These are phyloP conservation scores for Saccharomycopsis oosterbeekiorum DNA, from an alignment of 805 yeast species.

Conservation along the genomic window DNA sequence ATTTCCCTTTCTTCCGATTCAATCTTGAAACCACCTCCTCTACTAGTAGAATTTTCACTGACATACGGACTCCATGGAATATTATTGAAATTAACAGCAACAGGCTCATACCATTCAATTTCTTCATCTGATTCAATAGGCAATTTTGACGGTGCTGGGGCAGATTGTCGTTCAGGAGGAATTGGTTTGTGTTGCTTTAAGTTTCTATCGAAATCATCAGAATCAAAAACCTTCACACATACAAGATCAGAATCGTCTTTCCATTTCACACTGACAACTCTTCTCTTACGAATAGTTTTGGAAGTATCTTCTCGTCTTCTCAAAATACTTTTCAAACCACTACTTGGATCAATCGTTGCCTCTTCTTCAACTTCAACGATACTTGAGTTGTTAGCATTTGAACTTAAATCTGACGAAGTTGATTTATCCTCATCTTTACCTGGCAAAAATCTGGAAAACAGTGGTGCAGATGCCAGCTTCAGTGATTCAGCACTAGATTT, in stretches of 20 bases:
- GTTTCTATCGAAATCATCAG: slow-evolving; percentile 15
- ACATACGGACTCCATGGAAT: slow-evolving; percentile 14
- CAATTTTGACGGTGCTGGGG: not conserved
- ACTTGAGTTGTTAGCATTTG: not conserved
- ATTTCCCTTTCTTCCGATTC: slow-evolving; percentile 22
- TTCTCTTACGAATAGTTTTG: slow-evolving; percentile 14
- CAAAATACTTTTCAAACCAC: slow-evolving; percentile 16
- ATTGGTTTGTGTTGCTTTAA: not conserved
- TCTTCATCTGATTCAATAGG: slow-evolving; percentile 17
- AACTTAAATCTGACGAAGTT: not conserved
- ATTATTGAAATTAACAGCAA: slow-evolving; percentile 16
- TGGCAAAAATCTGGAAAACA: not conserved
- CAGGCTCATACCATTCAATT: slow-evolving; percentile 21
- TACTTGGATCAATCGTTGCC: not conserved
- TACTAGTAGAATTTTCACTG: slow-evolving; percentile 20
- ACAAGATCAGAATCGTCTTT: slow-evolving; percentile 7
- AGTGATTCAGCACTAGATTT: slow-evolving; percentile 6
- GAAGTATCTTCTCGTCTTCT: slow-evolving; percentile 14
- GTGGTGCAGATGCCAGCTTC: not conserved
- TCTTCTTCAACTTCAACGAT: slow-evolving; percentile 16
- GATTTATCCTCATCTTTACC: not conserved
- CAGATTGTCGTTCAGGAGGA: not conserved
- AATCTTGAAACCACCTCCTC: slow-evolving; percentile 23
- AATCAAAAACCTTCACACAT: slow-evolving; percentile 11
- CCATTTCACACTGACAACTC: slow-evolving; percentile 15